Conservation (phyloP, 1,139 yeast genomes). For the Candida sanyaensis region DNA sequence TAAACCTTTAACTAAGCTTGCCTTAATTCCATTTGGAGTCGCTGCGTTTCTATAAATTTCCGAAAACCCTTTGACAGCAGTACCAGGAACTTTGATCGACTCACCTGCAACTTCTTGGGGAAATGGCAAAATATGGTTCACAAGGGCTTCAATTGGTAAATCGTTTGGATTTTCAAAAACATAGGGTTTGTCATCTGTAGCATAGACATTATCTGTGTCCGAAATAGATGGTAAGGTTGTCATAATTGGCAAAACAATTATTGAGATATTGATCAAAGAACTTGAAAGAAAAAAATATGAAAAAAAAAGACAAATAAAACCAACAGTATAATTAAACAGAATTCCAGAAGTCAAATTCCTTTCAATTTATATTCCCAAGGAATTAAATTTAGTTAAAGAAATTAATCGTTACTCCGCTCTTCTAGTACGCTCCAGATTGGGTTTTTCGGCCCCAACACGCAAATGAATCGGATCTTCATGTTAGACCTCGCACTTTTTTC, state of each 20-base stretch:
- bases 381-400: no score
- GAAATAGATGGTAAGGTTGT: constrained; percentile 14
- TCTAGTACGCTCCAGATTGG: no score
- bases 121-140: constrained; percentile 27
- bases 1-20: constrained; percentile 22
- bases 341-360: no score
- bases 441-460: no score
- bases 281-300: no score
- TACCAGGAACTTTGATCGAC: constrained; percentile 31
- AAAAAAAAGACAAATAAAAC: no score
- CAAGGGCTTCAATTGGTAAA: constrained; percentile 17
- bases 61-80: constrained; percentile 31
- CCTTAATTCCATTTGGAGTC: constrained; percentile 24
- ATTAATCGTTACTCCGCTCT: no score
- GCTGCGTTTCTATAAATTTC: constrained; percentile 35
- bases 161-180: constrained; percentile 20
- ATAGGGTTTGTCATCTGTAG: constrained; percentile 15
- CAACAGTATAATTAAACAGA: no score
- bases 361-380: no score
- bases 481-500: background rate
- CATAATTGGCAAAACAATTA: background rate
- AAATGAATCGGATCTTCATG: no score
- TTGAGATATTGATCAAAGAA: no score
- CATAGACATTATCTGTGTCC: constrained; percentile 11
- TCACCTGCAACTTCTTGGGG: constrained; percentile 15